phyloP scores from a whole-genome alignment of 177 flowering plant genomes.

The Vitis hybrid region DNA sequence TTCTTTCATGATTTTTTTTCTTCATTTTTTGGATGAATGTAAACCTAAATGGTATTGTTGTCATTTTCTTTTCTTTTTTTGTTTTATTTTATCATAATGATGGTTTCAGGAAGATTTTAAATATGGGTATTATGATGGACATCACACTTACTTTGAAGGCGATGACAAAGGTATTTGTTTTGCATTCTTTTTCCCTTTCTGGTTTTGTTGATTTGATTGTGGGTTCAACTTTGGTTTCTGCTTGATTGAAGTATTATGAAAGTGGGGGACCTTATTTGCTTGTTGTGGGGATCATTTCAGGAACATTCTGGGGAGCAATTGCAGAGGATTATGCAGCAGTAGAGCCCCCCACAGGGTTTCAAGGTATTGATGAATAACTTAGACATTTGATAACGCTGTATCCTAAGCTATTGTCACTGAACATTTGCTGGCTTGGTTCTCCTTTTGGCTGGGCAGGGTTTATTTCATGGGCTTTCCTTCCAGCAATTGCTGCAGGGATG shows the following conservation, averaged over 20 bases:
- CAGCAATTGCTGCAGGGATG: conserved; percentile 72
- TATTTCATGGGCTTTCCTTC: conserved; percentile 85
- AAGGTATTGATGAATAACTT: conserved; percentile 41
- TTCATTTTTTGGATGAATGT: too few species aligned
- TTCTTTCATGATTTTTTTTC: too few species aligned
- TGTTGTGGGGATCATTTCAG: conserved; percentile 25
- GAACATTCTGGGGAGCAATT: conserved; percentile 69
- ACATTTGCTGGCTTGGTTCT: conserved; percentile 1
- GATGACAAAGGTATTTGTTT: conserved; percentile 46
- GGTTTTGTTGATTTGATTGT: not conserved
- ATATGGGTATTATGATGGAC: conserved; percentile 72
- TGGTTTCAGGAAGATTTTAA: conserved; percentile 67
- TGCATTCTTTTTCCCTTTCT: not conserved
- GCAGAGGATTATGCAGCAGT: conserved; percentile 62
- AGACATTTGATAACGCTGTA: not conserved
- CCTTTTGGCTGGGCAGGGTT: conserved; percentile 43
- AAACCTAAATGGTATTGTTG: not conserved
- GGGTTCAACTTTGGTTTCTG: not conserved
- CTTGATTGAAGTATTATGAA: not conserved
- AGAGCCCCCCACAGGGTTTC: conserved; percentile 86
- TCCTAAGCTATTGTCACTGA: not conserved
- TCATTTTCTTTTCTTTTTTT: not conserved
- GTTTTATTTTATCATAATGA: conserved; percentile 2
- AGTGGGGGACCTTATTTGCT: not conserved
- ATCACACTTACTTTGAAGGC: conserved; percentile 69